Base-by-base conservation (phyloP, 2,329 filamentous ascomycete species). In the Colletotrichum sp. region DNA sequence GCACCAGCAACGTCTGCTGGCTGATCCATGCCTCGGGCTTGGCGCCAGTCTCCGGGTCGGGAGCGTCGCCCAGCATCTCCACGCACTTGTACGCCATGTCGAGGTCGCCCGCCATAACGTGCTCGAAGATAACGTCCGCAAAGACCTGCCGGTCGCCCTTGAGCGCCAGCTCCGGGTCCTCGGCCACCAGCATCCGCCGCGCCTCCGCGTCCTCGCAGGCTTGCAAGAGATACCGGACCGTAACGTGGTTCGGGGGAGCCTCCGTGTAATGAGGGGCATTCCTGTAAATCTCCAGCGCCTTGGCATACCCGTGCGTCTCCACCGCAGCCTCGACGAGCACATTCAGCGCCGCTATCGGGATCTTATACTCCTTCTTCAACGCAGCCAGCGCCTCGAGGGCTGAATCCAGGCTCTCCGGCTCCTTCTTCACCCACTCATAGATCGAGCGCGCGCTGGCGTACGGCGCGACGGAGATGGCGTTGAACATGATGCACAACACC, bases 401-500 rank as follows among this genome's bases (percentile, higher is more conserved):
- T 52, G 89, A 83, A 18, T 87, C 82, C 2, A 91, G 85, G 5
- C 90, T 86, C 0, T 82, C 80, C 0, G 87, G 83, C 2, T 88
- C 84, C 52, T 86, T 80, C 52, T 85, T 85, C 57, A 98, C 86
- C 74, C 90, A 85, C 5, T 83, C 81, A 79, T 90, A 92, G 26
- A 98, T 86, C 4, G 91, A 84, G 18, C 93, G 88, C 3, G 94
- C 95, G 71, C 91, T 93, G 16, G 87, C 89, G 6, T 88, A 82
- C 38, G 91, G 89, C 5, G 92, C 88, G 52, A 88, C 82, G 7
- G 93, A 82, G 7, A 92, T 91, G 21, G 92, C 90, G 75, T 91
- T 88, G 26, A 90, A 85, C 93, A 98, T 97, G 81, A 95, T 93
- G 78, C 91, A 91, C 18, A 98, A 87, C 2, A 94, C 89, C 55